Evolutionary conservation across 2,329 filamentous ascomycete species (phyloP).

Genomic region (Exophiala sideris): DNA sequence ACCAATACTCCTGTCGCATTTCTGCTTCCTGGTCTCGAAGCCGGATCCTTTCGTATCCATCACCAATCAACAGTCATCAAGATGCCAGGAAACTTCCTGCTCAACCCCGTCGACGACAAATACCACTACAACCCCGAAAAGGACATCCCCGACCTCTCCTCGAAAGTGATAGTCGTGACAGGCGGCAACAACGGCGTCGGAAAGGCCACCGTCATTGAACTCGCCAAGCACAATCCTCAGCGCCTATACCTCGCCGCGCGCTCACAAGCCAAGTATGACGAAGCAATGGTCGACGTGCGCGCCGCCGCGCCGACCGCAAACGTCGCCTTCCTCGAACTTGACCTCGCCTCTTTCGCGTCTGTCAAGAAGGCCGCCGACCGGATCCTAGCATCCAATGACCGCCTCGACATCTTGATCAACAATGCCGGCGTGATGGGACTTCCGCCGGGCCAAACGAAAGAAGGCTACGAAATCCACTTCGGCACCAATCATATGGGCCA

Average conservation of each 20-base stretch:
- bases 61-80: too few relatives aligned
- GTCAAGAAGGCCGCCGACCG: constrained; percentile 37
- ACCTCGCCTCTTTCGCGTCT: constrained; percentile 30
- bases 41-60: too few relatives aligned
- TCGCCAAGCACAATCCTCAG: constrained; percentile 41
- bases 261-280: constrained; percentile 34
- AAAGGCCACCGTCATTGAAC: constrained; percentile 38
- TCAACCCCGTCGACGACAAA: constrained; percentile 2
- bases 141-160: constrained; percentile 37
- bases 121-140: constrained; percentile 4
- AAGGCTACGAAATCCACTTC: constrained; percentile 52
- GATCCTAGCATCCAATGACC: constrained; percentile 34
- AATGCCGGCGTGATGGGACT: constrained; percentile 48
- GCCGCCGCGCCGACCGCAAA: constrained; percentile 25
- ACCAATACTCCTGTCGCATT: too few relatives aligned
- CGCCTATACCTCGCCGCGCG: constrained; percentile 40
- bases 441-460: constrained; percentile 38
- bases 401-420: constrained; percentile 46
- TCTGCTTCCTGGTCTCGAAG: too few relatives aligned
- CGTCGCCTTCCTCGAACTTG: constrained; percentile 38
- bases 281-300: constrained; percentile 38
- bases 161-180: constrained; percentile 48
- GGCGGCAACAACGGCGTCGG: constrained; percentile 51
- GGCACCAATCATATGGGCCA: constrained; percentile 52
- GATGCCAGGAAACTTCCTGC: neutral